phyloP scores from a whole-genome alignment of 306 rosid genomes.

The Sicyos baderoa region DNA sequence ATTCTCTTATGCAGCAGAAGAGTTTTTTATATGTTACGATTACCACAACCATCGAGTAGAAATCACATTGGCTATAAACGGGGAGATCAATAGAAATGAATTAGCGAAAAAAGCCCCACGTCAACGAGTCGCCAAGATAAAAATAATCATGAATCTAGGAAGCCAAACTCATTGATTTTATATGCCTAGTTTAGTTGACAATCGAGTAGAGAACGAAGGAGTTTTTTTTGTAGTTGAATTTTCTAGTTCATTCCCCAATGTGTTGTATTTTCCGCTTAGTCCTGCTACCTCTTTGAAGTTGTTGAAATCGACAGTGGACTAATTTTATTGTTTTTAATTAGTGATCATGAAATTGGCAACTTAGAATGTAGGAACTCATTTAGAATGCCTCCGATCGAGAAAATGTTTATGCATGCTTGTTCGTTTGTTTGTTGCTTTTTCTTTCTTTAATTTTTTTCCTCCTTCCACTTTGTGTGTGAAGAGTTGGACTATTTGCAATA shows the following conservation, averaged over 20 bases:
- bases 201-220: not conserved
- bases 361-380: not conserved
- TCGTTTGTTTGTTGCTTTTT: not conserved
- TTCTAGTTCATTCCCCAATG: not conserved
- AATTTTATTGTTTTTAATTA: not conserved
- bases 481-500: not conserved
- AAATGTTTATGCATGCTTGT: not conserved
- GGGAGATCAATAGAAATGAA: not conserved
- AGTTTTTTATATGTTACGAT: not conserved
- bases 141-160: not conserved
- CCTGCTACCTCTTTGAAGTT: not conserved
- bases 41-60: not conserved
- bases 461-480: not conserved
- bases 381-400: not conserved
- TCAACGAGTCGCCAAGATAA: not conserved
- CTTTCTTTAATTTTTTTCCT: not conserved
- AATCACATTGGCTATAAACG: not conserved
- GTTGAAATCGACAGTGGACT: not conserved
- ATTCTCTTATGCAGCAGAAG: not conserved
- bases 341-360: not conserved
- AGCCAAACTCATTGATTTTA: constrained; percentile 8
- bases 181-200: not conserved
- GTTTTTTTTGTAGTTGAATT: not conserved
- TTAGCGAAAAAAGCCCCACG: not conserved
- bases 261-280: not conserved